These are phyloP conservation scores for Lablab purpureus DNA, from an alignment of 306 rosid genomes.

Conservation along the genomic window DNA sequence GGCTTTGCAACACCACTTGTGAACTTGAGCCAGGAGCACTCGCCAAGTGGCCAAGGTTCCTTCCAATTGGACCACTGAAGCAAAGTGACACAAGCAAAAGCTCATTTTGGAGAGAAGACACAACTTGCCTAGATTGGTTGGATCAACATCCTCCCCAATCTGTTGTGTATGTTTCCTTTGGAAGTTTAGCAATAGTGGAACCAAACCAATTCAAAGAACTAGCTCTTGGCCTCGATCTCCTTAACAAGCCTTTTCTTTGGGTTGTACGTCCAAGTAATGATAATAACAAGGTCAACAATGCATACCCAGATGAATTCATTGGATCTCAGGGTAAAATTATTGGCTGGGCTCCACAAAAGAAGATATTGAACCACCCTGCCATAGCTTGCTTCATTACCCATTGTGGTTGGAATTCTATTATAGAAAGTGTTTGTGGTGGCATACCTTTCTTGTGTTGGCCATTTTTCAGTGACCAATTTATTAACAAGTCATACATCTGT, in stretches of 20 bases:
- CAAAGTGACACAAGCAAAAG: neutral
- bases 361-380: slow-evolving; percentile 40
- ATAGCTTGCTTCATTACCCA: slow-evolving; percentile 54
- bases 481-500: slow-evolving; percentile 49
- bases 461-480: slow-evolving; percentile 47
- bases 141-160: slow-evolving; percentile 36
- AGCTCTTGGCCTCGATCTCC: slow-evolving; percentile 44
- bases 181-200: slow-evolving; percentile 14
- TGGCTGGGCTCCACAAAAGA: slow-evolving; percentile 55
- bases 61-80: slow-evolving; percentile 46
- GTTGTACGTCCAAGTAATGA: slow-evolving; percentile 1
- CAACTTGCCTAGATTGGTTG: slow-evolving; percentile 35
- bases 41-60: slow-evolving; percentile 10
- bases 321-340: slow-evolving; percentile 44
- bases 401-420: slow-evolving; percentile 61
- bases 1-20: slow-evolving; percentile 49
- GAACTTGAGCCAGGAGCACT: slow-evolving; percentile 45
- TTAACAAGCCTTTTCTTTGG: slow-evolving; percentile 47
- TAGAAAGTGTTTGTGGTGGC: slow-evolving; percentile 55
- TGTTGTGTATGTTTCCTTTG: slow-evolving; percentile 41
- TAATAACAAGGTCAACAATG: neutral
- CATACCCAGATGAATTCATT: slow-evolving; percentile 37
- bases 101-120: slow-evolving; percentile 38
- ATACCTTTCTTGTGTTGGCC: slow-evolving; percentile 64
- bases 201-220: slow-evolving; percentile 41